phyloP scores from a whole-genome alignment of 1,139 yeast species.

The Hanseniaspora uvarum region DNA sequence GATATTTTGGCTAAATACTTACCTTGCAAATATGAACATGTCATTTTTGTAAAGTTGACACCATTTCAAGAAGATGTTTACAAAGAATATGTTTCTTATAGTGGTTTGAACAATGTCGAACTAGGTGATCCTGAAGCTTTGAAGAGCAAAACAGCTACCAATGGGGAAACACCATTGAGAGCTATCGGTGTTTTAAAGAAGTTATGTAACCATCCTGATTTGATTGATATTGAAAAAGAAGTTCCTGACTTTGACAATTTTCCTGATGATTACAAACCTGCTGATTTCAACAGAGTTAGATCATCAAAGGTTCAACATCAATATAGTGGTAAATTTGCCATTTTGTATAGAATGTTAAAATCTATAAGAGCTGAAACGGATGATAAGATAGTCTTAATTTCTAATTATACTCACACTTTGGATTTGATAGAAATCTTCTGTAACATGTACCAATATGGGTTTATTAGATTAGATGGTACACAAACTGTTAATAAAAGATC shows the following conservation, averaged over 20 bases:
- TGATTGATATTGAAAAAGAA: constrained; percentile 38
- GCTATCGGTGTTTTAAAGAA: constrained; percentile 85
- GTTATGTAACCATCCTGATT: constrained; percentile 88
- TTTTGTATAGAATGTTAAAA: constrained; percentile 59
- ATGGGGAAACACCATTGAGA: constrained; percentile 63
- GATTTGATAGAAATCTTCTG: constrained; percentile 84
- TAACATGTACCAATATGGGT: constrained; percentile 60
- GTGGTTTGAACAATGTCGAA: constrained; percentile 54
- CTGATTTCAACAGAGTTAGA: constrained; percentile 20
- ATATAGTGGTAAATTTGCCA: constrained; percentile 49
- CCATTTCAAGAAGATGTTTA: constrained; percentile 69
- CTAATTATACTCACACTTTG: constrained; percentile 80
- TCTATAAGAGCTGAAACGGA: constrained; percentile 71
- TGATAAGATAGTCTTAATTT: constrained; percentile 84
- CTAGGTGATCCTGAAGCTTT: background rate
- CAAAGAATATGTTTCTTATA: constrained; percentile 66
- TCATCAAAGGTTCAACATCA: constrained; percentile 44
- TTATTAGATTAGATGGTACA: constrained; percentile 83
- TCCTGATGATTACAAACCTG: constrained; percentile 62
- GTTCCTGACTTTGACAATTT: constrained; percentile 57
- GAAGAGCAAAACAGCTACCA: background rate
- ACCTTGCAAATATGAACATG: constrained; percentile 94
- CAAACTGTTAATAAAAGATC: constrained; percentile 88
- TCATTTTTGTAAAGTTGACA: constrained; percentile 73
- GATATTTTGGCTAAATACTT: constrained; percentile 86